phyloP scores from a whole-genome alignment of 208 protist species.

The Porcisia deanei region DNA sequence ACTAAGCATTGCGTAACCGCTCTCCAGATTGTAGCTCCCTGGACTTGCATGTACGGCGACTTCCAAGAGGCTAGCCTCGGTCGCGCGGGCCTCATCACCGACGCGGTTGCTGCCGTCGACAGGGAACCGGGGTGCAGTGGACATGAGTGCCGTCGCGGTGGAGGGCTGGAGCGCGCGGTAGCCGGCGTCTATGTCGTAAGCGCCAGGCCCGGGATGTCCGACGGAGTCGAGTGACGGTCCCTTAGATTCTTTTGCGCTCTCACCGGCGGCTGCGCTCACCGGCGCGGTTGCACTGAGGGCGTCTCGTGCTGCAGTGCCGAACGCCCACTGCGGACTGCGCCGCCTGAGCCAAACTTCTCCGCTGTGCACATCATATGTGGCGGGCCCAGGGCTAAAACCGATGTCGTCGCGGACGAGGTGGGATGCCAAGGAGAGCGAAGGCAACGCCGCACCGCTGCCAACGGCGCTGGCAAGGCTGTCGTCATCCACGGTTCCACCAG shows the following conservation, averaged over 20 bases:
- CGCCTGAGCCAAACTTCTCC: constrained; percentile 11
- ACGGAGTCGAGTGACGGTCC: neutral
- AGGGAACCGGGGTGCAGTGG: constrained; percentile 14
- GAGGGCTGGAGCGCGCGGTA: constrained; percentile 15
- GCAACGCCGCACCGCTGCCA: neutral
- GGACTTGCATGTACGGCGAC: constrained; percentile 8
- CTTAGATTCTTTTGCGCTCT: neutral
- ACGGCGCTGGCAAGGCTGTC: neutral
- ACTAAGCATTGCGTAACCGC: neutral
- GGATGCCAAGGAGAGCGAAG: neutral
- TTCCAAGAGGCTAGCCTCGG: neutral
- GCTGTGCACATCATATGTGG: constrained; percentile 33
- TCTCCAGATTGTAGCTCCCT: constrained; percentile 20
- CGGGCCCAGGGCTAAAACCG: constrained; percentile 34
- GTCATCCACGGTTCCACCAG: neutral
- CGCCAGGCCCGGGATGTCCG: constrained; percentile 18
- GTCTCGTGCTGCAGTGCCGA: constrained; percentile 27
- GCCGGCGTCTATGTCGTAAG: constrained; percentile 25
- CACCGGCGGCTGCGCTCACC: neutral
- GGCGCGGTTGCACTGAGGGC: neutral
- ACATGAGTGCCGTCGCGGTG: constrained; percentile 6
- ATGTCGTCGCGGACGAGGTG: neutral
- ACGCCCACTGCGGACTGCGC: constrained; percentile 32
- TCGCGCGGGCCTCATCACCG: neutral
- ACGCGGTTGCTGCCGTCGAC: neutral